A percentile compares a stretch with the other conserved stretches of the same genome.
Conservation (phyloP, 371 early-diverging fungal species). For the Coemansia sp. region DNA sequence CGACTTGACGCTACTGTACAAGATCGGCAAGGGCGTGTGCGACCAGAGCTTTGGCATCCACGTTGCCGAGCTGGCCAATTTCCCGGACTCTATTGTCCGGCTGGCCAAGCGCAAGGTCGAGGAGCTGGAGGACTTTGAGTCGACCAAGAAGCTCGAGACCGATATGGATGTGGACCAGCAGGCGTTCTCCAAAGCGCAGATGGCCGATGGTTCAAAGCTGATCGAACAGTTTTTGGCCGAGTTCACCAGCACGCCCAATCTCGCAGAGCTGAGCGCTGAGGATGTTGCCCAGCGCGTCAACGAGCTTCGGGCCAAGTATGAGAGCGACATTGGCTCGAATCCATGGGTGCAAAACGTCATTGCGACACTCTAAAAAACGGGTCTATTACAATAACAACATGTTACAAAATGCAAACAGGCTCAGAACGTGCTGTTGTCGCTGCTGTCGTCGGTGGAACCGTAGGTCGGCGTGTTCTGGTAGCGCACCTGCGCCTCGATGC, state of each 20-base stretch:
- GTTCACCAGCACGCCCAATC: constrained; percentile 44
- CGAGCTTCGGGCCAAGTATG: constrained; percentile 52
- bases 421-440: constrained; percentile 11
- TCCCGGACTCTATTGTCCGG: constrained; percentile 81
- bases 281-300: constrained; percentile 42
- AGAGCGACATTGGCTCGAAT: constrained; percentile 52
- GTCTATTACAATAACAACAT: not conserved
- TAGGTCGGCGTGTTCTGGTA: constrained; percentile 9
- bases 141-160: constrained; percentile 1
- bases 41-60: constrained; percentile 99
- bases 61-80: constrained; percentile 94
- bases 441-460: constrained; percentile 23
- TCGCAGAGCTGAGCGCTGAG: constrained; percentile 41
- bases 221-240: constrained; percentile 57
- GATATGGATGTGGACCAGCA: constrained; percentile 19
- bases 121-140: constrained; percentile 72
- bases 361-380: constrained; percentile 21
- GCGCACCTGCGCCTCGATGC: constrained; percentile 22
- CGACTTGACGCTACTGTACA: constrained; percentile 85
- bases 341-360: constrained; percentile 55
- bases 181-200: constrained; percentile 25
- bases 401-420: not conserved
- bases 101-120: constrained; percentile 86
- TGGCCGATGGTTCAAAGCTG: constrained; percentile 52
- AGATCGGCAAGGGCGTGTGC: constrained; percentile 84